These are phyloP conservation scores for Suhomyces vadensis DNA, from an alignment of 805 yeast species.

Conservation along the genomic window DNA sequence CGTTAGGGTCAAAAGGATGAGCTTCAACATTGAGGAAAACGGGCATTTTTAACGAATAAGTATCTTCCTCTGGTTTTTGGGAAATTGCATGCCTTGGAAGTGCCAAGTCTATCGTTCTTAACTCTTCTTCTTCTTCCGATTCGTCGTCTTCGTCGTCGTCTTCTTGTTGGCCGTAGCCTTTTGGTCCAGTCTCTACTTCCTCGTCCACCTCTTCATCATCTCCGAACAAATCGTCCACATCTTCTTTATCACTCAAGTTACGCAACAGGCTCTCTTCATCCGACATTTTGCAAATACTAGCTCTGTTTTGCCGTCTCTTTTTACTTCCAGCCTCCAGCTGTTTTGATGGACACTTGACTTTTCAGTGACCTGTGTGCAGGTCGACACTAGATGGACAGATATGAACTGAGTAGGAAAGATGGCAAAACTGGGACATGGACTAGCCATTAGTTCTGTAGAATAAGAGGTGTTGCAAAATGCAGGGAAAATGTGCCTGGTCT, in stretches of 20 bases:
- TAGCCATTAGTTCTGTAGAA: too few relatives aligned
- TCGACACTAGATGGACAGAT: too few relatives aligned
- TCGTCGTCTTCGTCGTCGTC: conserved; percentile 35
- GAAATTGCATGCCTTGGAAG: conserved; percentile 53
- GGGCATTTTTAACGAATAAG: conserved; percentile 66
- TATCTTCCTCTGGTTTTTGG: conserved; percentile 35
- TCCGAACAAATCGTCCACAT: conserved; percentile 40
- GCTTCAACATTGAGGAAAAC: conserved; percentile 82
- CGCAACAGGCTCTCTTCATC: conserved; percentile 13
- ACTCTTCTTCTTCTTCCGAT: conserved; percentile 32
- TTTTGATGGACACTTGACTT: neutral
- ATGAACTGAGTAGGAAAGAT: too few relatives aligned
- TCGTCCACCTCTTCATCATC: conserved; percentile 21
- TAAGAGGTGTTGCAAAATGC: too few relatives aligned
- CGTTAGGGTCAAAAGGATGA: conserved; percentile 76
- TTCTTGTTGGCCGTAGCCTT: too few relatives aligned
- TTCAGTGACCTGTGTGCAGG: neutral
- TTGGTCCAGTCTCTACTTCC: conserved; percentile 22
- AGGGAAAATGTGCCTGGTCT: too few relatives aligned
- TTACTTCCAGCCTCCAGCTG: too few relatives aligned
- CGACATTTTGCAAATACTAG: conserved; percentile 10
- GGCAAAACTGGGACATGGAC: too few relatives aligned
- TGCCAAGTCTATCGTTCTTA: conserved; percentile 38
- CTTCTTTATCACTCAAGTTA: conserved; percentile 13
- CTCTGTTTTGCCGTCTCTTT: neutral